Conservation (phyloP, 768 basidiomycete genomes). For the Mycena rebaudengoi region DNA sequence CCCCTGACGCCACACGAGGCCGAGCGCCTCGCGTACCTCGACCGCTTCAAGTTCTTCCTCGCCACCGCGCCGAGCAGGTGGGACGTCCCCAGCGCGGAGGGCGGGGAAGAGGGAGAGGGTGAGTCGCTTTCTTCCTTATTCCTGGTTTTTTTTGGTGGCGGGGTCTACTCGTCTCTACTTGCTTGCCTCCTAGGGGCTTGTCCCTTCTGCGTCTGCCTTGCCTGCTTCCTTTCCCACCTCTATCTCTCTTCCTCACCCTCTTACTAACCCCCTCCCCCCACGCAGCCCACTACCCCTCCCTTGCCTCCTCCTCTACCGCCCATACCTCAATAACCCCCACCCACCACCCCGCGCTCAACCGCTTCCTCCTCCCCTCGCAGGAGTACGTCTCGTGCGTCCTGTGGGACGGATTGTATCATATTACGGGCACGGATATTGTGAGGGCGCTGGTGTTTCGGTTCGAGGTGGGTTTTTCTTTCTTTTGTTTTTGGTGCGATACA, state of each 20-base stretch:
- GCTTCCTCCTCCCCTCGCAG: constrained; percentile 87
- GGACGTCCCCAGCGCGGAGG: constrained; percentile 44
- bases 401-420: constrained; percentile 92
- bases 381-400: constrained; percentile 92
- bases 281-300: neutral
- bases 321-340: constrained; percentile 19
- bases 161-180: no score
- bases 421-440: constrained; percentile 97
- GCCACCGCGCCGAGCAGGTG: constrained; percentile 85
- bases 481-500: constrained; percentile 14
- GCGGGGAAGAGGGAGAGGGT: neutral
- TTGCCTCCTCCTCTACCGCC: no score
- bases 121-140: neutral
- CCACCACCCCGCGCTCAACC: constrained; percentile 78
- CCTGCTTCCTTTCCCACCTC: neutral
- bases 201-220: neutral
- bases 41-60: constrained; percentile 88
- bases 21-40: constrained; percentile 76
- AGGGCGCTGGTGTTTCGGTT: constrained; percentile 94
- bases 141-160: neutral
- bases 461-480: constrained; percentile 58
- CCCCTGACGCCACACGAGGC: constrained; percentile 71
- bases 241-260: neutral
- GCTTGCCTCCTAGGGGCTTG: neutral
- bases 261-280: neutral